Conservation (phyloP, 176 grass and related monocot species). For the Calamus simplicifolius region DNA sequence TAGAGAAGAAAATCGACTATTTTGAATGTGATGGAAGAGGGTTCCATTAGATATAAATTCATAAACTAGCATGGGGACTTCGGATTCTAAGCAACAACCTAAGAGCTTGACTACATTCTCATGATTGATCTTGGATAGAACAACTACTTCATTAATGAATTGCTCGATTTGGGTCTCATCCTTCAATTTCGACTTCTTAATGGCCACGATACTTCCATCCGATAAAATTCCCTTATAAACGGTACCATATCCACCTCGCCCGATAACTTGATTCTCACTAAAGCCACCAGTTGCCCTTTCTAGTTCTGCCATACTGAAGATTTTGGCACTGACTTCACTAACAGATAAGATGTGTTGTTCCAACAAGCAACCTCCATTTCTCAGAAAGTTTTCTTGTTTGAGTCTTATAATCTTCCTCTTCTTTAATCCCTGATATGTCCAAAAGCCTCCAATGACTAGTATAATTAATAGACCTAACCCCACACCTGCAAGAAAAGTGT, state of each 20-base stretch:
- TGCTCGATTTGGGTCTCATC: conserved; percentile 52
- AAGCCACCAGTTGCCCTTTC: conserved; percentile 43
- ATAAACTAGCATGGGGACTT: conserved; percentile 55
- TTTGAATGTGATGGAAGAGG: conserved; percentile 42
- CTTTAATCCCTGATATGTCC: conserved; percentile 33
- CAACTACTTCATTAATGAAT: conserved; percentile 49
- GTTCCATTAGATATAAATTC: conserved; percentile 53
- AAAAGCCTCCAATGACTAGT: conserved; percentile 17
- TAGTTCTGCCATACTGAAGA: conserved; percentile 44
- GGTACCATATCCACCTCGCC: conserved; percentile 49
- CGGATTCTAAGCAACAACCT: conserved; percentile 52
- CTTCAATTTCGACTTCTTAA: conserved; percentile 43
- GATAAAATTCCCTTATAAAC: conserved; percentile 47
- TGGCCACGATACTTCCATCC: conserved; percentile 29
- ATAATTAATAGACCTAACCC: conserved; percentile 33
- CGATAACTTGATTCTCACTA: conserved; percentile 28
- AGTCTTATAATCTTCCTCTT: conserved; percentile 20
- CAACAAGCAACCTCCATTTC: conserved; percentile 47
- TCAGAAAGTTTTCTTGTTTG: conserved; percentile 36
- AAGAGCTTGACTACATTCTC: conserved; percentile 49
- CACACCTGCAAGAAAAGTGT: conserved; percentile 16
- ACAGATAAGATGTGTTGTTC: conserved; percentile 33
- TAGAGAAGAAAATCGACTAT: background rate
- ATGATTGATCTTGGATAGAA: conserved; percentile 50
- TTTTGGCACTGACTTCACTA: conserved; percentile 16